Conservation (phyloP, 768 basidiomycete genomes). For the Termitomyces sp. region DNA sequence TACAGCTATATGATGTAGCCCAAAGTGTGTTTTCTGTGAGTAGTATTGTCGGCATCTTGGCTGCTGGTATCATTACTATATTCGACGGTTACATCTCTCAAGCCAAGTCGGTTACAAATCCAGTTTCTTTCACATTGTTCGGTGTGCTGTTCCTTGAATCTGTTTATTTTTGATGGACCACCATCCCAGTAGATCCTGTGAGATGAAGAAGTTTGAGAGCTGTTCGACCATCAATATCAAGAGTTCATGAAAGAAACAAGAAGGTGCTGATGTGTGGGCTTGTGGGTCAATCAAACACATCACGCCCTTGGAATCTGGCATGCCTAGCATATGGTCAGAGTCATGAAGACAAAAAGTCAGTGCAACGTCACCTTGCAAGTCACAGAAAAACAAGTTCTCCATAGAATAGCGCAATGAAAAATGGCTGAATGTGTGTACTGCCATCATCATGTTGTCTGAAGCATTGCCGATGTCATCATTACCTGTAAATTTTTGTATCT, state of each 20-base stretch:
- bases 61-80: too few relatives aligned
- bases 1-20: background rate
- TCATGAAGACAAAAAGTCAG: background rate
- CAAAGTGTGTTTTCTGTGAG: background rate
- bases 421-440: background rate
- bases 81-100: background rate
- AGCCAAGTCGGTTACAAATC: background rate
- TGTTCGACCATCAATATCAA: background rate
- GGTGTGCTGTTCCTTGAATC: background rate
- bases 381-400: background rate
- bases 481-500: conserved; percentile 22
- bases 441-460: background rate
- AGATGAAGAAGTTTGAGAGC: background rate
- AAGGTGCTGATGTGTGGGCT: background rate
- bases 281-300: background rate
- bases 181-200: background rate
- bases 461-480: conserved; percentile 6
- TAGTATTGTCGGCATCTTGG: too few relatives aligned
- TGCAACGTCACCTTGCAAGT: background rate
- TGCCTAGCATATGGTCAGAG: background rate
- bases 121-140: background rate
- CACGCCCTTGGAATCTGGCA: background rate
- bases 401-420: background rate
- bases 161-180: background rate
- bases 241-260: background rate